Evolutionary conservation across 495 filamentous ascomycete species (phyloP), one percentile per base, ranked within the genome.

Genomic region (Penicillium soppii): DNA sequence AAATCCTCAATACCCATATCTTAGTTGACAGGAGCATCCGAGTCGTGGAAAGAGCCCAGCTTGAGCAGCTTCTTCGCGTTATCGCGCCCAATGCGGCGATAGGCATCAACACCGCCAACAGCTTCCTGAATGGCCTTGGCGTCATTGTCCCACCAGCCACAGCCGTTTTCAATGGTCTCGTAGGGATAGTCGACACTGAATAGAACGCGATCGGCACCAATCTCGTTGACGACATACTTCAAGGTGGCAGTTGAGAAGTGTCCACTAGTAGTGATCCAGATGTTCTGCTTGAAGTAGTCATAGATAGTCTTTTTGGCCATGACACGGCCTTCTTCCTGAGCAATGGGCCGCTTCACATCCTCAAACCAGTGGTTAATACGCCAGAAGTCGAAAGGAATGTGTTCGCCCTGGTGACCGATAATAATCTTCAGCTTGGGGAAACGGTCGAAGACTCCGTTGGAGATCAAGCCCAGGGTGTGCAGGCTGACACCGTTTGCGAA

Each of bases 401-500:
- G 69, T 63, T 85, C 79, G 10, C 81, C 81, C 56, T 80, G 65
- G 58, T 85, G 81, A 1, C 80, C 78, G 27, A 84, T 60, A 38
- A 84, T 71, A n/a, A 83, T 63, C 56, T 83, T 79, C 17, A 81
- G 50, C 5, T 62, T 68, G 0, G 79, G 74, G 39, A 54, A 58
- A 3, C 67, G 67, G 47, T 67, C 66, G 40, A 69, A 61, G 10
- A 74, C 72, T 12, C 73, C 74, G 43, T 66, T 68, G 2, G 66
- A 69, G 30, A 75, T 61, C 43, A 77, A 55, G 17, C 74, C 71
- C 7, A 75, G 57, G 7, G 69, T 32, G 46, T 76, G 72, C 36
- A 71, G 57, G 22, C 49, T 65, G 19, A 75, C 69, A 1, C 56
- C 47, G 26, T 71, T 64, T 3, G 71, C 68, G 46, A 69, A 76